Base-by-base conservation (phyloP, 1,284 basidiomycete genomes). In the Moesziomyces globuligerus region DNA sequence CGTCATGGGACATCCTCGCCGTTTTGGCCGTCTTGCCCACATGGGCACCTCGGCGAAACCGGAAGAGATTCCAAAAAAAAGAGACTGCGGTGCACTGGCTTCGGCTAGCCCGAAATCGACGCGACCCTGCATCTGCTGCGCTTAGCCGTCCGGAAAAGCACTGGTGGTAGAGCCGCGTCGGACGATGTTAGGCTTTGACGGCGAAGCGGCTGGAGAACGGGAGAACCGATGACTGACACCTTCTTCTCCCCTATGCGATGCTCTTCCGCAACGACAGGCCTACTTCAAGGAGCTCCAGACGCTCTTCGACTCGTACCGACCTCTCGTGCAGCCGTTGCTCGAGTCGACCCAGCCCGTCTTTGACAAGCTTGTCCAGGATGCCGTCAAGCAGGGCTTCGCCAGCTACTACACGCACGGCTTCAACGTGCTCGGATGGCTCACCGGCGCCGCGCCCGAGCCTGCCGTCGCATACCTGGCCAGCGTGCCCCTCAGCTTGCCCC, bases 201-300 rank as follows among this genome's bases (percentile, higher is more conserved):
- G n/a, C n/a, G n/a, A n/a, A n/a, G n/a, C n/a, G n/a, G n/a, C n/a
- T n/a, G n/a, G n/a, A n/a, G n/a, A n/a, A n/a, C n/a, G n/a, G 15
- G 1, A 34, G 40, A 34, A 44, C 49, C 43, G 17, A 25, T 3
- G 20, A 42, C 48, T 64, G 41, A 64, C 38, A n/a, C n/a, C 18
- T 34, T 17, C 11, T 28, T 28, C 32, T 34, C 10, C 37, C 10
- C 39, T 37, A 26, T n/a, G n/a, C n/a, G n/a, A 24, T 26, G n/a
- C 41, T 64, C 46, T 26, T 48, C 23, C n/a, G 25, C 28, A 21
- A n/a, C 57, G 70, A 78, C 67, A 81, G 39, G 91, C 95, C 69
- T 98, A 98, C 86, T 94, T 97, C 83, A 91, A 94, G 82, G 95
- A 98, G 85, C 88, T 98, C 20, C 91, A 96, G 85, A 86, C 86